Evolutionary conservation across 331 rosid genomes (phyloP).

Genomic region (Spiraea crenata): DNA sequence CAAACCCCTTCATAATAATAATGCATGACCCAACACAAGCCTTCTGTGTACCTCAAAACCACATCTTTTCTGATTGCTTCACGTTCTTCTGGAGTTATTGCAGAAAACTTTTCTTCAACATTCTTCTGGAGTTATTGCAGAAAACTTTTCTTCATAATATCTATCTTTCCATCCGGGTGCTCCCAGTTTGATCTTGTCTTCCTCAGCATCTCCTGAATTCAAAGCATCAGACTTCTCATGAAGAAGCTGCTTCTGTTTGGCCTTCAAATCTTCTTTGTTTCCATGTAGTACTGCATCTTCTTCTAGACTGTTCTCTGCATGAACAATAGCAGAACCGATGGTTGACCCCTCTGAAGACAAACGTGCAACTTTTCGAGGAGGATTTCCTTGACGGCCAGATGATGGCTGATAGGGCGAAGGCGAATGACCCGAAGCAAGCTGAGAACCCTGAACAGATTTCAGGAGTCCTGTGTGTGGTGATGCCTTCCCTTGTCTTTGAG

Average conservation of each 20-base stretch:
- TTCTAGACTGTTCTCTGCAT: conserved; percentile 78
- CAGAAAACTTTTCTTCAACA: conserved; percentile 77
- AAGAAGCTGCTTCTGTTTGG: conserved; percentile 70
- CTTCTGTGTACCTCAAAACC: conserved; percentile 95
- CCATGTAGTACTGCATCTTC: conserved; percentile 64
- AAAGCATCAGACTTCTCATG: conserved; percentile 86
- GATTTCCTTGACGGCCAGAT: conserved; percentile 27
- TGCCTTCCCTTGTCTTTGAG: conserved; percentile 62
- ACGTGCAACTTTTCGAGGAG: conserved; percentile 48
- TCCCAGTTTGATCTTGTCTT: conserved; percentile 91
- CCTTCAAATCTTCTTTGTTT: conserved; percentile 78
- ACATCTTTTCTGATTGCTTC: conserved; percentile 82
- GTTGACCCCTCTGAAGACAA: conserved; percentile 47
- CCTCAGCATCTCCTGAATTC: conserved; percentile 57
- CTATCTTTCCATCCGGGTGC: conserved; percentile 96
- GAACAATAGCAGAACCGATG: conserved; percentile 86
- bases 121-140: conserved; percentile 71
- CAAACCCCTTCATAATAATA: conserved; percentile 97
- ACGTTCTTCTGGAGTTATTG: conserved; percentile 80
- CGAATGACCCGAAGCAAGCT: conserved; percentile 82
- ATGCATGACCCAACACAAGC: conserved; percentile 96
- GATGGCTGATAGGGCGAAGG: conserved; percentile 72
- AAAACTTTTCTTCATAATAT: conserved; percentile 85
- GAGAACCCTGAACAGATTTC: conserved; percentile 87
- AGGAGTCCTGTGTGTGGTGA: no score